Conservation (phyloP, 2,329 filamentous ascomycete genomes). For the Chalaropsis thielavioides region DNA sequence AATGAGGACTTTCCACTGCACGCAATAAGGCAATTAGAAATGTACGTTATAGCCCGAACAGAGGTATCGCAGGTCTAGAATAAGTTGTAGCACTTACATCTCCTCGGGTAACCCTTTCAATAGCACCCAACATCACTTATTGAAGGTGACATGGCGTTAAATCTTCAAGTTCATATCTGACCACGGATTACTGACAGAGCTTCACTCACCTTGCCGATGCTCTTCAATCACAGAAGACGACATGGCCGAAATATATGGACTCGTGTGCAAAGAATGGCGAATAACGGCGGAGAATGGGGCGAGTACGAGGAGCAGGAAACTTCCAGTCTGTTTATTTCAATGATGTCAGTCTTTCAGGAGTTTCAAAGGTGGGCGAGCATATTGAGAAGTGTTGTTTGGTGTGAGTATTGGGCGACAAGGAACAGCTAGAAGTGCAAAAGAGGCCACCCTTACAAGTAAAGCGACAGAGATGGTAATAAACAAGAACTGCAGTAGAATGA, state of each 20-base stretch:
- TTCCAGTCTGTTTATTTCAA: slow-evolving; percentile 23
- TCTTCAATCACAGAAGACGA: slow-evolving; percentile 71
- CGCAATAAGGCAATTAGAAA: background rate
- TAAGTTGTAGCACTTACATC: slow-evolving; percentile 44
- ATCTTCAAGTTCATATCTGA: background rate
- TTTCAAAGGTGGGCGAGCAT: background rate
- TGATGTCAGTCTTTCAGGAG: background rate
- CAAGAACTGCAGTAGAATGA: background rate
- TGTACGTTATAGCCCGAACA: too few species aligned
- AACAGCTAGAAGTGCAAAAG: background rate
- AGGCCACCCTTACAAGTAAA: too few species aligned
- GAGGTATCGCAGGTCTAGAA: background rate
- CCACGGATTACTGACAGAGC: background rate
- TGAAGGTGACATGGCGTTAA: slow-evolving; percentile 15
- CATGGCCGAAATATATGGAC: slow-evolving; percentile 40
- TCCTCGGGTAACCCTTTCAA: slow-evolving; percentile 64
- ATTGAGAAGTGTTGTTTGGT: background rate
- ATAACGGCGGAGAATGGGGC: background rate
- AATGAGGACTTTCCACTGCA: slow-evolving; percentile 90
- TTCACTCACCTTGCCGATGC: slow-evolving; percentile 42
- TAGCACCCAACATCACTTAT: slow-evolving; percentile 52
- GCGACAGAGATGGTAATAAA: background rate
- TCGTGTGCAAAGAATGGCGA: background rate
- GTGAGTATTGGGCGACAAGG: background rate
- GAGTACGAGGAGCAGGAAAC: slow-evolving; percentile 22